phyloP scores from a whole-genome alignment of 305 asterid genomes.

The Petunia hybrid region DNA sequence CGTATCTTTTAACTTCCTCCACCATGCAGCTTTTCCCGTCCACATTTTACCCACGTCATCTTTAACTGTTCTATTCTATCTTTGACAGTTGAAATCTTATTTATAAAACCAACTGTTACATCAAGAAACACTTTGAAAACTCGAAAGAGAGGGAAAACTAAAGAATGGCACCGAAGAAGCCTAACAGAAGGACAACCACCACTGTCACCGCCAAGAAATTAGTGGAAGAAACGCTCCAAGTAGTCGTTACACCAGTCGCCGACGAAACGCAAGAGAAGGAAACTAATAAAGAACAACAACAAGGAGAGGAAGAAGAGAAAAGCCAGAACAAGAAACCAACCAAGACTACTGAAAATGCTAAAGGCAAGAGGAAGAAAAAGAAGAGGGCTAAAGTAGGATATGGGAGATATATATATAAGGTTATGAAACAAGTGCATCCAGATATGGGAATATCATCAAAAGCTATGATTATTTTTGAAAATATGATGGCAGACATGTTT shows the following conservation, averaged over 20 bases:
- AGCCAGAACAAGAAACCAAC: conserved; percentile 33
- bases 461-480: conserved; percentile 69
- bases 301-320: conserved; percentile 23
- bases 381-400: conserved; percentile 38
- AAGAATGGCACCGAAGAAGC: conserved; percentile 66
- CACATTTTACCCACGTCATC: too few species aligned
- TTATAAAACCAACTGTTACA: too few species aligned
- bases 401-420: conserved; percentile 60
- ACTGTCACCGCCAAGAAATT: conserved; percentile 62
- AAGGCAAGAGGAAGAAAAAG: conserved; percentile 34
- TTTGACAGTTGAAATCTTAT: too few species aligned
- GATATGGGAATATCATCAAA: conserved; percentile 68
- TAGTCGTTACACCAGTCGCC: conserved; percentile 49
- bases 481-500: conserved; percentile 71
- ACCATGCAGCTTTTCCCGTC: too few species aligned
- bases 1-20: too few species aligned
- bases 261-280: not conserved
- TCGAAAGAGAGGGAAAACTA: too few species aligned
- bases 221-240: conserved; percentile 61
- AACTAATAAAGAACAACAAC: not conserved
- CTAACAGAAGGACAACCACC: conserved; percentile 40
- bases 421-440: conserved; percentile 87
- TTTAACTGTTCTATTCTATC: too few species aligned
- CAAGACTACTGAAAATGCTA: not conserved
- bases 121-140: not conserved